Evolutionary conservation across 345 rosid species (phyloP).

Genomic region (Pistacia integerrima): DNA sequence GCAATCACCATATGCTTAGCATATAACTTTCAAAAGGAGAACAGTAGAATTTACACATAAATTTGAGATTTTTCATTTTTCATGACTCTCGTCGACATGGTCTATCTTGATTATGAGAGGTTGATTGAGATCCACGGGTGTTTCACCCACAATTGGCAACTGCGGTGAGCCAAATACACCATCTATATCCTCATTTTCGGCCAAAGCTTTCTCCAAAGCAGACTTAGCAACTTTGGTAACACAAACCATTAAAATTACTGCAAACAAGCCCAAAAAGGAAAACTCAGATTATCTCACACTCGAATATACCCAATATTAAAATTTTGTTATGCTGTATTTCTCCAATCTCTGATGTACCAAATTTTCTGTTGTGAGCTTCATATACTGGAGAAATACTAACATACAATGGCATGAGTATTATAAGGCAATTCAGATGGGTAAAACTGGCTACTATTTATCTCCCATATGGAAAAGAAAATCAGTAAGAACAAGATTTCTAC

Average conservation of each 20-base stretch:
- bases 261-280: conserved; percentile 21
- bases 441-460: not conserved
- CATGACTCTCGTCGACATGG: conserved; percentile 34
- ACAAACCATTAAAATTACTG: conserved; percentile 75
- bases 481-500: not conserved
- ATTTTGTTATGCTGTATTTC: too few species aligned
- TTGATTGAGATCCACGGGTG: conserved; percentile 49
- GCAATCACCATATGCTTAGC: conserved; percentile 18
- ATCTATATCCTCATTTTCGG: conserved; percentile 71
- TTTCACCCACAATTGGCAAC: conserved; percentile 43
- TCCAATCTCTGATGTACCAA: too few species aligned
- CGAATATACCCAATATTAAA: too few species aligned
- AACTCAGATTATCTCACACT: too few species aligned
- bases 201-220: conserved; percentile 89
- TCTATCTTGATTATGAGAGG: conserved; percentile 88
- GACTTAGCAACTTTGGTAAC: conserved; percentile 82
- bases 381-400: too few species aligned
- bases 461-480: not conserved
- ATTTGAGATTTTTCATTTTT: conserved; percentile 32
- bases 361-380: too few species aligned
- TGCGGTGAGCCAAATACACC: conserved; percentile 40
- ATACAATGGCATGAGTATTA: too few species aligned
- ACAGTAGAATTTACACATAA: conserved; percentile 43
- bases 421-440: too few species aligned
- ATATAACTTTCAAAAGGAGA: conserved; percentile 7